Evolutionary conservation across 345 rosid genomes (phyloP).

Genomic region (Arabidopsis arenosa): DNA sequence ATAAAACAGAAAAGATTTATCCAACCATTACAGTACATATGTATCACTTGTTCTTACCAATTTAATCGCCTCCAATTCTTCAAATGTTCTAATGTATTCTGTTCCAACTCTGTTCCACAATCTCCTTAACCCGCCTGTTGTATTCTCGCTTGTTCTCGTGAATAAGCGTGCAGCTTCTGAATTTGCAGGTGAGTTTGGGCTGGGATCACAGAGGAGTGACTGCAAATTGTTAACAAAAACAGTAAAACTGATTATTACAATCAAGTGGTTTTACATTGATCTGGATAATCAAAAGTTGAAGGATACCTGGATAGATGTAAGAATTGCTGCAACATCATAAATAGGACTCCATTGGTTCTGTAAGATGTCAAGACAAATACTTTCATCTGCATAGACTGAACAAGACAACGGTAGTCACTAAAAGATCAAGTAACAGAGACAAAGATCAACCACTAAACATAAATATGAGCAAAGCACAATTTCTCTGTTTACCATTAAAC

Average conservation of each 20-base stretch:
- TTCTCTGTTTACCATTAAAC: slow-evolving; percentile 38
- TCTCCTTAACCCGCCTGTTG: slow-evolving; percentile 65
- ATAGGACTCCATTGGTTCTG: slow-evolving; percentile 81
- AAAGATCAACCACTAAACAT: not conserved
- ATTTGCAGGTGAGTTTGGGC: slow-evolving; percentile 81
- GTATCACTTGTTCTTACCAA: not conserved
- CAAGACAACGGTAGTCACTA: not conserved
- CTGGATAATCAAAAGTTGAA: not conserved
- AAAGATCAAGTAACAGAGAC: not conserved
- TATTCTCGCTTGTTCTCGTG: slow-evolving; percentile 84
- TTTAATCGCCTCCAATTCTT: not conserved
- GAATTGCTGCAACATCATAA: slow-evolving; percentile 70
- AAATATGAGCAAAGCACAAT: not conserved
- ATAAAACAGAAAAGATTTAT: not conserved
- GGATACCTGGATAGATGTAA: slow-evolving; percentile 68
- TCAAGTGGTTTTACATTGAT: not conserved
- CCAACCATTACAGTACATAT: not conserved
- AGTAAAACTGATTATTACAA: not conserved
- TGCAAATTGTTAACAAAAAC: slow-evolving; percentile 27
- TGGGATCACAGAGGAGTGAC: slow-evolving; percentile 81
- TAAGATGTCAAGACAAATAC: slow-evolving; percentile 70
- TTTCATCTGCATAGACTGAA: slow-evolving; percentile 72
- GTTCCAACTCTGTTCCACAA: slow-evolving; percentile 85
- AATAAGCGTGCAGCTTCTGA: slow-evolving; percentile 82
- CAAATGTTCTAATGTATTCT: slow-evolving; percentile 40